Base-by-base conservation (phyloP, 768 basidiomycete species). In the Sporobolomyces phaffii region DNA sequence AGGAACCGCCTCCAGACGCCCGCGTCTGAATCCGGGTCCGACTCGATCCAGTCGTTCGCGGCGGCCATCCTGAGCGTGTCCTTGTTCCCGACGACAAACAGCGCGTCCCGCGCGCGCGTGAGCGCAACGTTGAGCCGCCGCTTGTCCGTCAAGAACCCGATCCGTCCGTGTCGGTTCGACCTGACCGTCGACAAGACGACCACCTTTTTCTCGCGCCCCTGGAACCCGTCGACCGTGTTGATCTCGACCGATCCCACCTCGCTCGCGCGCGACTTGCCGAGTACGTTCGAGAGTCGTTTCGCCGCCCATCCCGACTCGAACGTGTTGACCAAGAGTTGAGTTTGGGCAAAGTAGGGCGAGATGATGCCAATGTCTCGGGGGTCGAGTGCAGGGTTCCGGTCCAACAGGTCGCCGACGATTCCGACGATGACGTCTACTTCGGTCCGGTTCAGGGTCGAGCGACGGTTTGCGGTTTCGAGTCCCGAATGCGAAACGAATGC, bases 211-310 rank as follows among this genome's bases (percentile, higher is more conserved):
- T 96, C 90, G 49, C 90, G 83, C 17, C 91, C 91, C 77, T 96
- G 90, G 76, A 93, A 96, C 24, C 91, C 91, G 73, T 96, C 91
- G 18, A 96, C 91, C 0, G 91, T 94, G 79, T 89, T 90, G 73
- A 94, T 83, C 77, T 94, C 91, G 57, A 96, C 77, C 68, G 91
- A 82, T 76, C 90, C 89, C 53, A 92, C 77, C 70, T 92, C 85
- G 78, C 83, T 80, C 24, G 82, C 84, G 29, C 90, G 85, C 50
- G 82, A 81, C 18, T 81, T 77, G 26, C 90, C 91, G 28, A 93
- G 81, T 0, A 84, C 81, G 9, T 77, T 74, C 73, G 91, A 80
- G 24, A 88, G 77, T 22, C 86, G 83, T n/a, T 38, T 26, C 44
- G 50, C 33, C 13, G 72, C 68, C 38, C 24, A 61, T 4, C 51